Conservation (phyloP, 108 stramenopile genomes). For the Skeletonema grethae region DNA sequence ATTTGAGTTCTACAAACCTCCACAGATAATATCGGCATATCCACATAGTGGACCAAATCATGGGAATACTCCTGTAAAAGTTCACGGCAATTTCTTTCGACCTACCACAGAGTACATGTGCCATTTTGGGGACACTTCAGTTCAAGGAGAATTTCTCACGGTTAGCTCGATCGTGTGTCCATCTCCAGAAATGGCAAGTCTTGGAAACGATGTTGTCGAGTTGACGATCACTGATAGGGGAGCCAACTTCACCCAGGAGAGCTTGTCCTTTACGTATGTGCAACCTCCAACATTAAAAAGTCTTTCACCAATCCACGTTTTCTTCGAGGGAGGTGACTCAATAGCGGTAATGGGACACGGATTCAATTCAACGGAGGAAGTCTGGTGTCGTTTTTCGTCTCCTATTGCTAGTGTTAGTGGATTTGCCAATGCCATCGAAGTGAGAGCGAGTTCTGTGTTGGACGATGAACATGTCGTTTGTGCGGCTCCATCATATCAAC, state of each 20-base stretch:
- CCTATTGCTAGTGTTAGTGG: neutral
- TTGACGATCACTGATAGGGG: constrained; percentile 13
- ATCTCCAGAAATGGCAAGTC: constrained; percentile 9
- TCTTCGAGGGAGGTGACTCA: constrained; percentile 20
- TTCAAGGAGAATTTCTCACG: constrained; percentile 15
- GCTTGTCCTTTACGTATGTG: constrained; percentile 18
- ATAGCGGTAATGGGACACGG: constrained; percentile 27
- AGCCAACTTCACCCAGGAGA: constrained; percentile 21
- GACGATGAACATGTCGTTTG: constrained; percentile 27
- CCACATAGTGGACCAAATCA: constrained; percentile 34
- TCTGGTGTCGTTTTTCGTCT: constrained; percentile 35
- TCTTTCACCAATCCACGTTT: constrained; percentile 21
- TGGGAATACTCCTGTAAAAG: constrained; percentile 32
- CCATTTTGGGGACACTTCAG: constrained; percentile 18
- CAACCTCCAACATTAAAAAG: constrained; percentile 12
- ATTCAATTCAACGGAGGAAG: constrained; percentile 18
- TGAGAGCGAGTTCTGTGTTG: constrained; percentile 3
- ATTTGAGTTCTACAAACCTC: constrained; percentile 36
- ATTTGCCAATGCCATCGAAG: neutral
- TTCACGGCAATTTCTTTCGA: constrained; percentile 37
- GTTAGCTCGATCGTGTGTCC: constrained; percentile 25
- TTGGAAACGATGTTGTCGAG: neutral
- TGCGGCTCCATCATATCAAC: constrained; percentile 11
- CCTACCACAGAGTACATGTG: constrained; percentile 31
- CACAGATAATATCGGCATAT: constrained; percentile 17